Evolutionary conservation across 805 yeast species (phyloP), one percentile per base, ranked within the genome.

Genomic region (Candida odintsovae): DNA sequence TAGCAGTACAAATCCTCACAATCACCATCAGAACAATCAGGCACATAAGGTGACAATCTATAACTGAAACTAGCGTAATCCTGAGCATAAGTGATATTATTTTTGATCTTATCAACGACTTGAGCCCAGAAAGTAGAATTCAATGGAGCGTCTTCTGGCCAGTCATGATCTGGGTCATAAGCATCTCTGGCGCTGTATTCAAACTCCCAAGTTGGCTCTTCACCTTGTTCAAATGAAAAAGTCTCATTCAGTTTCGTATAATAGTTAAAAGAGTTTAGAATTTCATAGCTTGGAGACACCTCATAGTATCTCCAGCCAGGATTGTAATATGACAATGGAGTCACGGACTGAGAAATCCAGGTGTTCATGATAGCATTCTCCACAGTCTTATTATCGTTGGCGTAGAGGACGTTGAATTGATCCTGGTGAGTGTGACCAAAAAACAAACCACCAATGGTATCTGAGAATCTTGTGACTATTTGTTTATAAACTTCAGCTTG

Each of bases 281-380:
- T 68, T 51, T 76, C 76, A 66, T 80, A 82, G 6, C 86, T 74
- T 51, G 73, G 63, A 20, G 74, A 65, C 45, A 83, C 81, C 53
- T 78, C 80, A 56, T 83, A 84, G 65, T 81, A 82, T 61, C 86
- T 75, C 85, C 87, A 83, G 19, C 81, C 74, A 7, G 90, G 90
- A 60, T 83, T 83, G 52, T 75, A 72, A 42, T 77, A 71, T 8
- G 69, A 64, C 57, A 72, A 70, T 9, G 89, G 86, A 8, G 88
- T 81, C 36, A 83, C 76, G 0, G 87, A 78, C 48, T 80, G 89
- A 3, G 77, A 73, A 47, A 83, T 72, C 81, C 83, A 82, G 1
- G 84, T 82, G 66, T 77, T 72, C 53, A 75, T 73, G 29, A 82
- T 53, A 5, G 77, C 80, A 31, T 67, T 66, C 6, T 69, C 75